Percentiles rank a stretch among this genome's conserved stretches.
Conservation (phyloP, 1,139 yeast species). For the Suhomyces bokatorum region DNA sequence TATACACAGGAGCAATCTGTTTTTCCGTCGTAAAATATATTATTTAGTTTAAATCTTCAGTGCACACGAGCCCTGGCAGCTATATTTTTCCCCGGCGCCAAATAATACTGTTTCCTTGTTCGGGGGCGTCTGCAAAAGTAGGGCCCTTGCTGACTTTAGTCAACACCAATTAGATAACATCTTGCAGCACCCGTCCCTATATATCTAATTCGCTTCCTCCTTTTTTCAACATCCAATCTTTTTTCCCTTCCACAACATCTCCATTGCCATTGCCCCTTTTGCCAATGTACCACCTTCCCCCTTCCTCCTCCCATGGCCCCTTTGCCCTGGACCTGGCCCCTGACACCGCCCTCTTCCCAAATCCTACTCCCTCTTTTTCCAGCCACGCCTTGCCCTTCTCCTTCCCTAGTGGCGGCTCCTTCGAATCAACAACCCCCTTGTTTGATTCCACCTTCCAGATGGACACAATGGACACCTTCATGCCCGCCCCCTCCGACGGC, state of each 20-base stretch:
- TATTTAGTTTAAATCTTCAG: neutral
- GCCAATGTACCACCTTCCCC: constrained; percentile 3
- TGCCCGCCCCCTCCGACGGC: neutral
- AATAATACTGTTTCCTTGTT: constrained; percentile 2
- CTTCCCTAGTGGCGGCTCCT: neutral
- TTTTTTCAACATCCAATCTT: neutral
- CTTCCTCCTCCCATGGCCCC: constrained; percentile 1
- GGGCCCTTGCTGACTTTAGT: constrained; percentile 2
- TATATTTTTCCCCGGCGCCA: neutral
- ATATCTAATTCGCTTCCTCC: constrained; percentile 2
- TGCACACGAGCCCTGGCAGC: neutral
- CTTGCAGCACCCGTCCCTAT: constrained; percentile 5
- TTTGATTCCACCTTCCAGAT: neutral
- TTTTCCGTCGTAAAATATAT: constrained; percentile 7
- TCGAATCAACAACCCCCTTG: neutral
- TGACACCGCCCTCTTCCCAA: neutral
- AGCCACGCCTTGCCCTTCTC: neutral
- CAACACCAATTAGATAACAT: constrained; percentile 3
- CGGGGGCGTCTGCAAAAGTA: constrained; percentile 9
- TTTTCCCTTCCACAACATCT: neutral
- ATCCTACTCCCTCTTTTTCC: neutral
- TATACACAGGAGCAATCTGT: neutral
- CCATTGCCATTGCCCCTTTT: neutral
- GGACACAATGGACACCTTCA: neutral
- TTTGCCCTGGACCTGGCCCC: neutral